These are phyloP conservation scores for Cadophora gregata DNA, from an alignment of 2,329 filamentous ascomycete genomes.

Conservation along the genomic window DNA sequence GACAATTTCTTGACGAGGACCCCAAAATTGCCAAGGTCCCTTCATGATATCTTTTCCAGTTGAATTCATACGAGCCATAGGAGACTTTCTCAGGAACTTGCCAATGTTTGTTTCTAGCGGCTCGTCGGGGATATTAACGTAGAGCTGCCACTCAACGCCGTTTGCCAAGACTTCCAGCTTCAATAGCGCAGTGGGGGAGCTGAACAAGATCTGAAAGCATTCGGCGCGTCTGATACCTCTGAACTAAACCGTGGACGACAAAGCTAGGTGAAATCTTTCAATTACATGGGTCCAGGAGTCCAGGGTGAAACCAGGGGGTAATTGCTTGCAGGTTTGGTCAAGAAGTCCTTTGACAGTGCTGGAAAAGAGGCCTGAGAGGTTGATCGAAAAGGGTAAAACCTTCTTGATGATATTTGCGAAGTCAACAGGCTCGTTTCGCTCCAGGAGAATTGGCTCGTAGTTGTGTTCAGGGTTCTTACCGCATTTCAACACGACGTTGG, in stretches of 20 bases:
- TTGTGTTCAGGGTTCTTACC: constrained; percentile 56
- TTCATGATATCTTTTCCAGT: constrained; percentile 42
- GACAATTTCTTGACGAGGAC: constrained; percentile 47
- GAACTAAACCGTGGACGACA: constrained; percentile 46
- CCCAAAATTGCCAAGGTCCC: constrained; percentile 53
- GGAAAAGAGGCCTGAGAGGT: constrained; percentile 33
- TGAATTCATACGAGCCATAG: constrained; percentile 55
- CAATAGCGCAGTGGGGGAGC: constrained; percentile 47
- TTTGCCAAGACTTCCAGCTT: constrained; percentile 46
- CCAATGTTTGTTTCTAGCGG: constrained; percentile 47
- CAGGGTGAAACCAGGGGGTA: constrained; percentile 17
- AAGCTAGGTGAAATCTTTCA: constrained; percentile 42
- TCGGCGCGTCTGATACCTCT: constrained; percentile 44
- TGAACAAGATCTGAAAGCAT: constrained; percentile 51
- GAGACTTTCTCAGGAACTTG: constrained; percentile 47
- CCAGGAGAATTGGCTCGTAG: constrained; percentile 33
- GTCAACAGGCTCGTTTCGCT: constrained; percentile 48
- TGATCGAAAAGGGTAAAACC: constrained; percentile 50
- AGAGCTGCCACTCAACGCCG: constrained; percentile 54
- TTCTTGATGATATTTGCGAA: constrained; percentile 53
- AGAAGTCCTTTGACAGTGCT: background rate
- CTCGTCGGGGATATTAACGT: constrained; percentile 46
- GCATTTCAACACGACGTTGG: constrained; percentile 59
- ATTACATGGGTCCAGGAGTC: constrained; percentile 35
- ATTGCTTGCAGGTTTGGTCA: background rate